phyloP scores from a whole-genome alignment of 768 basidiomycete species.

The Boletus subparvulus region DNA sequence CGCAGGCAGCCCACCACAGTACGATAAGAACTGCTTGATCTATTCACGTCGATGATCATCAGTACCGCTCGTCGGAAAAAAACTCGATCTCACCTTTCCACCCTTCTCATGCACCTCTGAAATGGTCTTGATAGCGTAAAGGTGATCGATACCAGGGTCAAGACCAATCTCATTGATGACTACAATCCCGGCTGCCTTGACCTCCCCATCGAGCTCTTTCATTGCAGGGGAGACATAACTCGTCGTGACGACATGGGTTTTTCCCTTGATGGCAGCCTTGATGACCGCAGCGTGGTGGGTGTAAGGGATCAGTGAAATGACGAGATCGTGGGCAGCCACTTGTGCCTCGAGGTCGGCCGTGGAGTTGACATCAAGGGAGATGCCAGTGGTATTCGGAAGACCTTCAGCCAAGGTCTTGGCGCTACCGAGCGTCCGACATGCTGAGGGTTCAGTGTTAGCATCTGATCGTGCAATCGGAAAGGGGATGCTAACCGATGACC shows the following conservation, averaged over 20 bases:
- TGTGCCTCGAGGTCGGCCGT: conserved; percentile 71
- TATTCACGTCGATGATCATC: conserved; percentile 28
- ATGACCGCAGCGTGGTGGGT: conserved; percentile 87
- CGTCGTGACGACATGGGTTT: conserved; percentile 94
- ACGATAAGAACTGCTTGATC: conserved; percentile 90
- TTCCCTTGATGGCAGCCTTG: conserved; percentile 77
- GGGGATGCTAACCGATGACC: conserved; percentile 66
- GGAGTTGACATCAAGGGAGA: conserved; percentile 80
- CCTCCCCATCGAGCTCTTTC: conserved; percentile 78
- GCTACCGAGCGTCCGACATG: conserved; percentile 82
- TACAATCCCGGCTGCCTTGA: conserved; percentile 84
- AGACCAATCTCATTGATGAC: conserved; percentile 98
- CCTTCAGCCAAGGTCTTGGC: conserved; percentile 68
- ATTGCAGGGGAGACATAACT: conserved; percentile 92
- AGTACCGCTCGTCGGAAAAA: not conserved
- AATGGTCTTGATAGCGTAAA: conserved; percentile 93
- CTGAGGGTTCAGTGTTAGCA: conserved; percentile 37
- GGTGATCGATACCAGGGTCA: conserved; percentile 92
- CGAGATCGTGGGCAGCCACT: conserved; percentile 85
- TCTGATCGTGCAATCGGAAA: not conserved
- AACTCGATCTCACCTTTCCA: conserved; percentile 66
- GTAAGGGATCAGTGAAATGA: conserved; percentile 97
- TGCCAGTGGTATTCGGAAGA: conserved; percentile 68
- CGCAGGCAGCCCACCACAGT: conserved; percentile 95
- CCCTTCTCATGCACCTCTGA: conserved; percentile 91